These are phyloP conservation scores for Citrullus amarus DNA, from an alignment of 306 rosid species.

Conservation along the genomic window DNA sequence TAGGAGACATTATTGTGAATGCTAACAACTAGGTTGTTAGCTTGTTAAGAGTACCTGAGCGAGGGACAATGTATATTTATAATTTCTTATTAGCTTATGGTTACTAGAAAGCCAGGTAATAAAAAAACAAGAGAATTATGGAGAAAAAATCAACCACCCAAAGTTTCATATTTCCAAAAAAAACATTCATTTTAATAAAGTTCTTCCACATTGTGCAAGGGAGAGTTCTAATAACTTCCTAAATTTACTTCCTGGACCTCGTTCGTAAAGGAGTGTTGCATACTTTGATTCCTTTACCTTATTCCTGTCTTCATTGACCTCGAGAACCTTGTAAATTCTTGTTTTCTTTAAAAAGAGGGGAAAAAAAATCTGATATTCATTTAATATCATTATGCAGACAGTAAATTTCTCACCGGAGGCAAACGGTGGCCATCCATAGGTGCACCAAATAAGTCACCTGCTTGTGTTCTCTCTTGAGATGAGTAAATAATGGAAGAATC, in stretches of 20 bases:
- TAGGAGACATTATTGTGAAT: not conserved
- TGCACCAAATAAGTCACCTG: slow-evolving; percentile 68
- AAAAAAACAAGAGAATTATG: not conserved
- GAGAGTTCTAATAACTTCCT: not conserved
- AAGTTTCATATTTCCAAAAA: not conserved
- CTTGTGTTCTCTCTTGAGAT: slow-evolving; percentile 60
- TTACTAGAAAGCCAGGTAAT: not conserved
- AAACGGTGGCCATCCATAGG: slow-evolving; percentile 34
- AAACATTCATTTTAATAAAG: not conserved
- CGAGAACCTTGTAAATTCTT: not conserved
- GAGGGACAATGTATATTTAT: not conserved
- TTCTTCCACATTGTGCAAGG: not conserved
- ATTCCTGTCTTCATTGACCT: not conserved
- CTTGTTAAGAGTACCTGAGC: not conserved
- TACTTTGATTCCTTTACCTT: not conserved
- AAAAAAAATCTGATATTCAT: not conserved
- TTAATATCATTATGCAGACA: not conserved
- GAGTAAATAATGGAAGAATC: slow-evolving; percentile 39
- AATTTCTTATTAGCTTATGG: not conserved
- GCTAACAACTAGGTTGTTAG: not conserved
- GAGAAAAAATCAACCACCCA: not conserved
- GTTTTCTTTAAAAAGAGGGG: not conserved
- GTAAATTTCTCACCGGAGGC: slow-evolving; percentile 45
- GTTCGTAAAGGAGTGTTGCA: not conserved
- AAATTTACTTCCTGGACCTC: not conserved